Base-by-base conservation (phyloP, 2,329 filamentous ascomycete species). In the Chalaropsis thielavioides region DNA sequence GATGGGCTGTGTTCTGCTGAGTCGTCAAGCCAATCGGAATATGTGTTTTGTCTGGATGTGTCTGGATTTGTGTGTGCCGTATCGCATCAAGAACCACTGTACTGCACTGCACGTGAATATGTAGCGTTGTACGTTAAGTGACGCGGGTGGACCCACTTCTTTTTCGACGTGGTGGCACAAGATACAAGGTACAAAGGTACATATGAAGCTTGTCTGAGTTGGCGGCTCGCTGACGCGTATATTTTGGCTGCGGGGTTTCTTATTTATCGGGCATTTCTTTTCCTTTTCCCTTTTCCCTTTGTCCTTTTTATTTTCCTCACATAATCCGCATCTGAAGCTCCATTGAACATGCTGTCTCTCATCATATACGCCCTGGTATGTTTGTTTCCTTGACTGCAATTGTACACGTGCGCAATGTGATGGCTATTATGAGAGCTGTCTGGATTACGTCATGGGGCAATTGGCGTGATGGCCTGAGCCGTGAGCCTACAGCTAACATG, bases 361-460 rank as follows among this genome's bases (percentile, higher is more conserved):
- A 58, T 43, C 3, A 40, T 63, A 1, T 63, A 63, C 38, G 62
- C 62, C 15, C 24, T 63, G 24, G 62, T 63, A 51, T 7, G 61
- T 63, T 40, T 19, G 31, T 17, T 22, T n/a, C n/a, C 10, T 6
- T 27, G 11, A 4, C 19, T 24, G 46, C 11, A 2, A n/a, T 46
- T 3, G 43, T n/a, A 10, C 43, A n/a, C 5, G 15, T 46, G 10
- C 43, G 6, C 5, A n/a, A n/a, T 46, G 43, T 8, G 35, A 38
- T 8, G 1, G 35, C 35, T 8, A 38, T 7, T 38, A 10, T 8
- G 4, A 10, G 8, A 38, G 35, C 35, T 38, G 35, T 8, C 35
- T 10, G 13, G 6, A 58, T 19, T 15, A 58, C 54, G 54, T 58
- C 54, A 58, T 35, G 8, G 1, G 11, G n/a, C 13, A 19, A 5